Evolutionary conservation across 352 stramenopile genomes (phyloP).

Genomic region (Pythium rishiriense): DNA sequence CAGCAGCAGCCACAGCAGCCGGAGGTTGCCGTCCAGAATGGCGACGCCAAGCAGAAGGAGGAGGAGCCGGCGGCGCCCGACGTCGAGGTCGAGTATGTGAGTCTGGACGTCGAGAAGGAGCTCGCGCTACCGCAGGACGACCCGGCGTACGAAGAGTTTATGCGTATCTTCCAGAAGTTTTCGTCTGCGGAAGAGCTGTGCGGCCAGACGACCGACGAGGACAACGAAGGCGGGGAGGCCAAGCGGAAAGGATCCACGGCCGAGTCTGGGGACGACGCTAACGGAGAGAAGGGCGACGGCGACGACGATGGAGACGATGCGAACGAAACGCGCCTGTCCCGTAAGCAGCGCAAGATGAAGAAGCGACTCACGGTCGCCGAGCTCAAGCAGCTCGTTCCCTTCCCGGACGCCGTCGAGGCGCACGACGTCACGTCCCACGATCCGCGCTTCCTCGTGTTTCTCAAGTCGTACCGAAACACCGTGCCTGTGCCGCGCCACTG

Average conservation of each 20-base stretch:
- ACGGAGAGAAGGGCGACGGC: constrained; percentile 26
- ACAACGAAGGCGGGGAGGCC: constrained; percentile 20
- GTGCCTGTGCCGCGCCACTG: constrained; percentile 97
- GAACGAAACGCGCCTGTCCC: constrained; percentile 70
- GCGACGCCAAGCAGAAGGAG: neutral
- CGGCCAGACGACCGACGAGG: constrained; percentile 50
- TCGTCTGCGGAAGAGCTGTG: constrained; percentile 81
- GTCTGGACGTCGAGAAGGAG: constrained; percentile 65
- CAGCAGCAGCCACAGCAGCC: constrained; percentile 15
- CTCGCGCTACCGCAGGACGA: constrained; percentile 62
- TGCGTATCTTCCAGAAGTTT: constrained; percentile 88
- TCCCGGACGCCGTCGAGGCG: constrained; percentile 94
- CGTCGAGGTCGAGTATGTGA: constrained; percentile 87
- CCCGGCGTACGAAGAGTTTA: constrained; percentile 81
- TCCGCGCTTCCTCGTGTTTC: constrained; percentile 93
- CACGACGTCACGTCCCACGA: constrained; percentile 97
- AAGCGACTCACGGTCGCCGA: constrained; percentile 93
- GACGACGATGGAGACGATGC: constrained; percentile 28
- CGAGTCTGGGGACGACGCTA: constrained; percentile 16
- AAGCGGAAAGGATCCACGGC: constrained; percentile 13
- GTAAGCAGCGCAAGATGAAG: constrained; percentile 94
- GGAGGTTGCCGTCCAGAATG: constrained; percentile 1
- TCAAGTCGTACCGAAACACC: constrained; percentile 96
- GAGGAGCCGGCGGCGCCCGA: constrained; percentile 19
- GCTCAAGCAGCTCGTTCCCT: constrained; percentile 94